Conservation (phyloP, 192 early-diverging fungal species). For the Dissophora ornata region DNA sequence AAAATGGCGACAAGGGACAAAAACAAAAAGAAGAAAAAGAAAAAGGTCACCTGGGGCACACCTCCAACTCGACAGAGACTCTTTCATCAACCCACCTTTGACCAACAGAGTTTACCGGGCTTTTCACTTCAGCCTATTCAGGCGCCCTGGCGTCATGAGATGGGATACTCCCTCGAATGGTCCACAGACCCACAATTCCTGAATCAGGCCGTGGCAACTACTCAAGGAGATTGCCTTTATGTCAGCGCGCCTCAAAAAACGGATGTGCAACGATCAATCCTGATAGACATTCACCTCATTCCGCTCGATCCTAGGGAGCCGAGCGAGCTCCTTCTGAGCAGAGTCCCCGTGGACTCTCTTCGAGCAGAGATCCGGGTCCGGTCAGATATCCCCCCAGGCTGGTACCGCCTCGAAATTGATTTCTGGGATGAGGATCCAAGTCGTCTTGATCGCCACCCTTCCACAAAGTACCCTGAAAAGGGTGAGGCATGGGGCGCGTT, state of each 20-base stretch:
- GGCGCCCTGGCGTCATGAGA: constrained; percentile 30
- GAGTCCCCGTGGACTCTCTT: background rate
- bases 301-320: constrained; percentile 27
- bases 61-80: background rate
- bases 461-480: background rate
- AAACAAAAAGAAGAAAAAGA: constrained; percentile 34
- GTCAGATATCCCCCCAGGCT: constrained; percentile 20
- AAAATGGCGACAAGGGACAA: background rate
- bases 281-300: constrained; percentile 32
- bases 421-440: constrained; percentile 32
- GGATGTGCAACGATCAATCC: background rate
- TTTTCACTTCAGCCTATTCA: constrained; percentile 3
- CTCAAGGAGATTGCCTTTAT: background rate
- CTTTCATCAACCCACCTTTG: constrained; percentile 4
- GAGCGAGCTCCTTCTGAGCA: constrained; percentile 22
- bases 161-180: constrained; percentile 32
- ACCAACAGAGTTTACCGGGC: constrained; percentile 9
- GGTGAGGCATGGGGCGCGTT: background rate
- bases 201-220: background rate
- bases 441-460: no score
- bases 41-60: background rate
- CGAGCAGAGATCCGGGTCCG: constrained; percentile 11
- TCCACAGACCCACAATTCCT: background rate
- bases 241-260: no score
- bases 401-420: constrained; percentile 36